Evolutionary conservation across 164 flowering plant genomes (phyloP).

Genomic region (Chimonanthus praecox): DNA sequence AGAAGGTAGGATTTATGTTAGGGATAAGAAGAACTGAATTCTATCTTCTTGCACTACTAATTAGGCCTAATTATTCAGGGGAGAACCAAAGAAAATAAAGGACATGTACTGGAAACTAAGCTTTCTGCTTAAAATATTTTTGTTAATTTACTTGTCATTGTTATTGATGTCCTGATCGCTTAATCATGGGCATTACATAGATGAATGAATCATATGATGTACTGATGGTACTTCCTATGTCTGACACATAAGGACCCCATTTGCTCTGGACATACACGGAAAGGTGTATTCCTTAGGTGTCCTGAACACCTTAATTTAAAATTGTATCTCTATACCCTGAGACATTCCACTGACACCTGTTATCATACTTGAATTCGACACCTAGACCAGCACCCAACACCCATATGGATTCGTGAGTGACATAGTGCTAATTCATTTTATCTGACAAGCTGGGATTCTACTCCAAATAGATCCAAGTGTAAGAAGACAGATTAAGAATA

Average conservation of each 20-base stretch:
- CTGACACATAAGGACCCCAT: neutral
- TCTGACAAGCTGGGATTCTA: constrained; percentile 1
- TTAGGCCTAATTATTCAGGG: too few relatives aligned
- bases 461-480: neutral
- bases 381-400: neutral
- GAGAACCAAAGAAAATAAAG: too few relatives aligned
- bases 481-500: constrained; percentile 8
- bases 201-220: too few relatives aligned
- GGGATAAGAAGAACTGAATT: neutral
- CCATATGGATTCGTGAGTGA: neutral
- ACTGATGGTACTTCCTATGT: neutral
- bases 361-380: neutral
- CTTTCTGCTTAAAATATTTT: too few relatives aligned
- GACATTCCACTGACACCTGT: neutral
- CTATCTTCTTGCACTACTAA: neutral
- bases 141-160: too few relatives aligned
- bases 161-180: neutral
- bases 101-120: too few relatives aligned
- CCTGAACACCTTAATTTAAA: neutral
- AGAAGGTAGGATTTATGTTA: too few relatives aligned
- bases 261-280: neutral
- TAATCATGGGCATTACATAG: neutral
- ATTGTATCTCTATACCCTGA: neutral
- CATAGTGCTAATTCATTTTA: neutral
- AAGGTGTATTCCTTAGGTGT: neutral